A percentile compares a stretch with the other conserved stretches of the same genome.
phyloP scores from a whole-genome alignment of 305 asterid genomes.

The Solanum hybrid region DNA sequence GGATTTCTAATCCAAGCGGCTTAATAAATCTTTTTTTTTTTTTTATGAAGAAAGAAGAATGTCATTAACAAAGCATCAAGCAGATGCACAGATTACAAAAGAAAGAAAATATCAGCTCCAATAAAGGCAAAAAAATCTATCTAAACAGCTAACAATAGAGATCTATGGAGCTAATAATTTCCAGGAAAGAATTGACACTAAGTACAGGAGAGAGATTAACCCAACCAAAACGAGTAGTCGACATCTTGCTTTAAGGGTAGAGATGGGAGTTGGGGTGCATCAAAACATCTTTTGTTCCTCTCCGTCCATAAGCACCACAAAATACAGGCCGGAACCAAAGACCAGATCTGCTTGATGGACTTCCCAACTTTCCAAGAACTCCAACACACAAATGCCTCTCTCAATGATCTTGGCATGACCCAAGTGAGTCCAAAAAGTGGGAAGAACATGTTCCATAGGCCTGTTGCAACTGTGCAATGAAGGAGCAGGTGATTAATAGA shows the following conservation, averaged over 20 bases:
- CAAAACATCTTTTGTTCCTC: not conserved
- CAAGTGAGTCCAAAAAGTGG: not conserved
- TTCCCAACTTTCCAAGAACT: not conserved
- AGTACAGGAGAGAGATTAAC: not conserved
- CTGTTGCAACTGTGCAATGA: not conserved
- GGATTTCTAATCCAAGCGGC: not conserved
- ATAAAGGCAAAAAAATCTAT: not conserved
- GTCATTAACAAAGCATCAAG: not conserved
- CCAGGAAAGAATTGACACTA: not conserved
- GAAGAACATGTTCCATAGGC: not conserved
- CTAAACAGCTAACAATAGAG: too few relatives aligned
- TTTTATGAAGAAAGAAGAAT: not conserved
- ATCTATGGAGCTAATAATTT: too few relatives aligned
- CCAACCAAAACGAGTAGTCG: not conserved
- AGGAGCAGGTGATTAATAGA: not conserved
- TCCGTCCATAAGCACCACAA: not conserved
- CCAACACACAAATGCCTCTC: not conserved
- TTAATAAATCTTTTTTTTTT: not conserved
- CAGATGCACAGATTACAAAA: not conserved
- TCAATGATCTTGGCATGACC: not conserved
- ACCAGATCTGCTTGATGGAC: not conserved
- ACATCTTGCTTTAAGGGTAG: not conserved
- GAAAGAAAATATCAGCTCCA: not conserved
- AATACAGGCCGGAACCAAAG: not conserved
- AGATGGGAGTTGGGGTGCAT: not conserved